A percentile compares a stretch with the other conserved stretches of the same genome.
These are phyloP conservation scores for Amphicarpaea edgeworthii DNA, from an alignment of 306 rosid species.

Conservation along the genomic window DNA sequence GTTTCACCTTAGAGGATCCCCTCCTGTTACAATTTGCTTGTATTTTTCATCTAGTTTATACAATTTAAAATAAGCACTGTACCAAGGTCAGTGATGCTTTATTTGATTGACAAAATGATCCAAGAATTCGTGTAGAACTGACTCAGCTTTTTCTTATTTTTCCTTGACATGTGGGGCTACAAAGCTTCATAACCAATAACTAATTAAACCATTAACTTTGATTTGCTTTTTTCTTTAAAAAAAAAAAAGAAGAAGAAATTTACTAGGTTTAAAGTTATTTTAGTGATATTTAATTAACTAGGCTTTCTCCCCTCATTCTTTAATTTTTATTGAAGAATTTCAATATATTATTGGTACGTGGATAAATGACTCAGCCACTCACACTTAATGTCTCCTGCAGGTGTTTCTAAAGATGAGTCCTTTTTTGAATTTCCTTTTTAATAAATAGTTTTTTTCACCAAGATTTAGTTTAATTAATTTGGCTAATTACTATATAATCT, in stretches of 20 bases:
- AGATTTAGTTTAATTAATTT: neutral
- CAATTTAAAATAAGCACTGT: neutral
- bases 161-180: conserved; percentile 22
- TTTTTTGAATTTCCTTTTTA: neutral
- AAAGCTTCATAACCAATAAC: conserved; percentile 10
- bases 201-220: neutral
- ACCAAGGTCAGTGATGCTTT: neutral
- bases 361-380: conserved; percentile 57
- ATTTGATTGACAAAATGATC: neutral
- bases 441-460: neutral
- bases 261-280: conserved; percentile 2
- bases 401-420: conserved; percentile 33
- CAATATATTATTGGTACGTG: conserved; percentile 43
- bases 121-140: conserved; percentile 8
- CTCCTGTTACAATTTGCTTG: neutral
- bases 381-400: conserved; percentile 37
- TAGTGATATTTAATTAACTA: conserved; percentile 30
- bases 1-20: no score
- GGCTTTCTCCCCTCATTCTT: neutral
- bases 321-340: conserved; percentile 13
- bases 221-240: conserved; percentile 2
- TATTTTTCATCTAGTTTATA: neutral
- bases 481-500: neutral
- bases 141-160: conserved; percentile 27
- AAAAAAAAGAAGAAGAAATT: neutral